phyloP scores from a whole-genome alignment of 2,329 filamentous ascomycete genomes.

The Penicillium sp. region DNA sequence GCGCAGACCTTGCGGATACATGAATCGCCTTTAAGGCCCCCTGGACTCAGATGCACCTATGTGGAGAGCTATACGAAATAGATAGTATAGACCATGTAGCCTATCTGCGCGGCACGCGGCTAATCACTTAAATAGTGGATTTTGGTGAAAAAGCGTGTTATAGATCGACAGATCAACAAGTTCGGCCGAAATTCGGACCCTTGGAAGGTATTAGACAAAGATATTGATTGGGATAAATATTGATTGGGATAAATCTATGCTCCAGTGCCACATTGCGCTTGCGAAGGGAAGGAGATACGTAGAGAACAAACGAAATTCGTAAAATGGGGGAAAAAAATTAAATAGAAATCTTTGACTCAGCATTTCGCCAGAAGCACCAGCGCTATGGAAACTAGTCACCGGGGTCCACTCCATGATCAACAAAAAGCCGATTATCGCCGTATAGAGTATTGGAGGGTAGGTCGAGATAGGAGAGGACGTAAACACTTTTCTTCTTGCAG shows the following conservation, averaged over 20 bases:
- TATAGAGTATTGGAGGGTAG: not conserved
- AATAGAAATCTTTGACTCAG: not conserved
- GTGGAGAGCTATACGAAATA: not conserved
- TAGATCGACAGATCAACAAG: not conserved
- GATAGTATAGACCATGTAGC: not conserved
- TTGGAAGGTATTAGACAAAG: not conserved
- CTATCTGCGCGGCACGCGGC: not conserved
- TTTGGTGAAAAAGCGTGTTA: not conserved
- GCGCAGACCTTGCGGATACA: not conserved
- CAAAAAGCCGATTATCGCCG: not conserved
- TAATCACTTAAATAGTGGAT: not conserved
- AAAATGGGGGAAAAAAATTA: not conserved
- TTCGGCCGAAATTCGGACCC: not conserved
- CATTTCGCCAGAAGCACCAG: constrained; percentile 20
- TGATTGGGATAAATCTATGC: not conserved
- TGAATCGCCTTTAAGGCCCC: not conserved
- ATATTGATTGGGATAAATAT: not conserved
- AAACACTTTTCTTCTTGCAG: not conserved
- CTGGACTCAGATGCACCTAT: not conserved
- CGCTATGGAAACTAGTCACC: constrained; percentile 11
- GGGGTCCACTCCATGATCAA: not conserved
- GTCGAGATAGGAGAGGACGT: not conserved
- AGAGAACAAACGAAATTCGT: not conserved
- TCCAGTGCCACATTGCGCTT: not conserved
- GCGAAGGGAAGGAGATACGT: not conserved